phyloP scores from a whole-genome alignment of 1,139 yeast genomes.

The Saccharomyces hybrid region DNA sequence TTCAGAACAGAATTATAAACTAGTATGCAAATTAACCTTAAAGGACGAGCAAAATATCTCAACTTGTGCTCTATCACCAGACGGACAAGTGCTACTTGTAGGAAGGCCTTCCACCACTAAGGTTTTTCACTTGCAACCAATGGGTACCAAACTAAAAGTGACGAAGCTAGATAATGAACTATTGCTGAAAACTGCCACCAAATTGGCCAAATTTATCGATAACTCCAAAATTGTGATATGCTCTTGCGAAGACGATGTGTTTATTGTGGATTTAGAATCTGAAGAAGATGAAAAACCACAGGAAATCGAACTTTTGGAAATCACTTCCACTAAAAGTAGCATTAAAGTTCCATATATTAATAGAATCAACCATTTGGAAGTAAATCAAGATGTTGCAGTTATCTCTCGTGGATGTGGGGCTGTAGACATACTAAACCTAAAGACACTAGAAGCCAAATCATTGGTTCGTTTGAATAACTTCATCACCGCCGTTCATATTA shows the following conservation, averaged over 20 bases:
- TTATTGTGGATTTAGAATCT: constrained; percentile 40
- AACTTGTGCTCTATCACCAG: constrained; percentile 56
- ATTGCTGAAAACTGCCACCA: constrained; percentile 45
- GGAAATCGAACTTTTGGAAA: constrained; percentile 34
- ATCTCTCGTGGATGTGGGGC: constrained; percentile 58
- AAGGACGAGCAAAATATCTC: constrained; percentile 79
- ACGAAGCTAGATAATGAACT: constrained; percentile 45
- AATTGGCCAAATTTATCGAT: constrained; percentile 39
- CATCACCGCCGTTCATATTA: constrained; percentile 56
- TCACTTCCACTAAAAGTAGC: constrained; percentile 27
- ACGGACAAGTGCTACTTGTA: constrained; percentile 61
- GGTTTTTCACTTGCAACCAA: constrained; percentile 48
- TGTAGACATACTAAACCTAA: constrained; percentile 46
- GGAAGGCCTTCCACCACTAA: constrained; percentile 64
- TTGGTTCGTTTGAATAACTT: constrained; percentile 49
- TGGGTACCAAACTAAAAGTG: constrained; percentile 39
- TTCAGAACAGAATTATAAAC: constrained; percentile 29
- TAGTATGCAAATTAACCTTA: constrained; percentile 59
- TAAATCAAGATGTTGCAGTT: constrained; percentile 42
- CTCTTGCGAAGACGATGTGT: constrained; percentile 62
- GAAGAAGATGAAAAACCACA: constrained; percentile 37
- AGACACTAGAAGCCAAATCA: constrained; percentile 20
- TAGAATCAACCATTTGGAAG: constrained; percentile 45
- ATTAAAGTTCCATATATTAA: constrained; percentile 33
- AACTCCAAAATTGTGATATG: constrained; percentile 47